These are phyloP conservation scores for Lolium multiflorum DNA, from an alignment of 176 grass and related monocot genomes.

Conservation along the genomic window DNA sequence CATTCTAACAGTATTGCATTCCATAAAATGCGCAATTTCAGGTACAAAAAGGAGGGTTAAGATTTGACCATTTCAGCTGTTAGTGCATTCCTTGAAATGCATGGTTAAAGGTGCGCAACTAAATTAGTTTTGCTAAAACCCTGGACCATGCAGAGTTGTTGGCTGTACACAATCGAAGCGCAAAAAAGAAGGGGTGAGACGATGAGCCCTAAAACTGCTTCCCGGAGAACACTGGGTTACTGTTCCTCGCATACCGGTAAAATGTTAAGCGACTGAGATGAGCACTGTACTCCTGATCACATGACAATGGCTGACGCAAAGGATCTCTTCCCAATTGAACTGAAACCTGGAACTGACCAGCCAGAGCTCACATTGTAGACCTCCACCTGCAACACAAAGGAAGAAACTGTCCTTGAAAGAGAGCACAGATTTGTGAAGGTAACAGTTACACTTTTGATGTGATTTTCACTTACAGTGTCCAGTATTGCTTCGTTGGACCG, in stretches of 20 bases:
- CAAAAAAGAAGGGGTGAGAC: constrained; percentile 24
- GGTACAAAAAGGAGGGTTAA: neutral
- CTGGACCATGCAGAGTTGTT: constrained; percentile 6
- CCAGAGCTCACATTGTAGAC: constrained; percentile 56
- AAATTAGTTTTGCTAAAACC: neutral
- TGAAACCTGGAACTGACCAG: constrained; percentile 55
- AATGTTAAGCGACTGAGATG: constrained; percentile 20
- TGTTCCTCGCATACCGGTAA: neutral
- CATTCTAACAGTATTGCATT: constrained; percentile 21
- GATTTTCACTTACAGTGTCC: constrained; percentile 58
- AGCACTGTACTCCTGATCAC: constrained; percentile 23
- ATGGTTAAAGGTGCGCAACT: neutral
- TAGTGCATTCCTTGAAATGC: neutral
- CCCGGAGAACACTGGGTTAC: neutral
- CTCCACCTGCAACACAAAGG: constrained; percentile 59
- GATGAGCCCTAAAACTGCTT: constrained; percentile 19
- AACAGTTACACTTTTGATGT: neutral
- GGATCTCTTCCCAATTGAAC: constrained; percentile 74
- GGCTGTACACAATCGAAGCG: constrained; percentile 30
- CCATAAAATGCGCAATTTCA: neutral
- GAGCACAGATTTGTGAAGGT: neutral
- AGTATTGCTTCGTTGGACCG: constrained; percentile 49
- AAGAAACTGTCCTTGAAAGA: constrained; percentile 27
- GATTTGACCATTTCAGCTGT: neutral
- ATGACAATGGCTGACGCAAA: constrained; percentile 69